phyloP scores from a whole-genome alignment of 1,139 yeast genomes.

The Yarrowia galli region DNA sequence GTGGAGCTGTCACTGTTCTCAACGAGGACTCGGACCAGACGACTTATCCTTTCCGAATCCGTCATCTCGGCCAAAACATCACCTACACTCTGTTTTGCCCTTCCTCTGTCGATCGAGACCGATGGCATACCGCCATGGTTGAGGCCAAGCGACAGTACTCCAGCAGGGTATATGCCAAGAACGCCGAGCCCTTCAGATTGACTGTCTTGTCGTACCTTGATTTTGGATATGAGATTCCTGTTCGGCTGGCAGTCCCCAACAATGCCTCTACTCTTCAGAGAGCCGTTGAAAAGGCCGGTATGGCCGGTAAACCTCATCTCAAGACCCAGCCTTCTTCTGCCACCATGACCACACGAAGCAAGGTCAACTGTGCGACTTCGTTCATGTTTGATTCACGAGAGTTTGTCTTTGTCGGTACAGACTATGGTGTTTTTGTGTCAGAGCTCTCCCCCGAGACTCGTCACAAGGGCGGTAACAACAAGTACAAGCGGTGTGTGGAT shows the following conservation, averaged over 20 bases:
- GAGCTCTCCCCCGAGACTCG: conserved; percentile 44
- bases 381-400: conserved; percentile 51
- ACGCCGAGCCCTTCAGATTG: conserved; percentile 63
- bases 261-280: conserved; percentile 69
- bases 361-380: conserved; percentile 49
- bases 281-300: conserved; percentile 51
- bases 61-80: conserved; percentile 59
- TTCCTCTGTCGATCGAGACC: conserved; percentile 60
- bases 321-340: conserved; percentile 5
- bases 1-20: conserved; percentile 43
- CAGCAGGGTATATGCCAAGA: conserved; percentile 53
- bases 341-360: conserved; percentile 43
- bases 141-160: conserved; percentile 64
- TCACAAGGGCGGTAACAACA: conserved; percentile 41
- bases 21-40: conserved; percentile 47
- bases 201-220: conserved; percentile 63
- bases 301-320: neutral
- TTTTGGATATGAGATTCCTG: conserved; percentile 68
- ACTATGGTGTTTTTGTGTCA: conserved; percentile 56
- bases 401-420: conserved; percentile 56
- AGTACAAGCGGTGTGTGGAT: conserved; percentile 69
- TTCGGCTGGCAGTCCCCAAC: conserved; percentile 67
- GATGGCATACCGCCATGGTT: conserved; percentile 66
- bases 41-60: conserved; percentile 57
- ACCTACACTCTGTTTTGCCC: conserved; percentile 66